These are phyloP conservation scores for Scutellaria baicalensis DNA, from an alignment of 257 asterid species.

Conservation along the genomic window DNA sequence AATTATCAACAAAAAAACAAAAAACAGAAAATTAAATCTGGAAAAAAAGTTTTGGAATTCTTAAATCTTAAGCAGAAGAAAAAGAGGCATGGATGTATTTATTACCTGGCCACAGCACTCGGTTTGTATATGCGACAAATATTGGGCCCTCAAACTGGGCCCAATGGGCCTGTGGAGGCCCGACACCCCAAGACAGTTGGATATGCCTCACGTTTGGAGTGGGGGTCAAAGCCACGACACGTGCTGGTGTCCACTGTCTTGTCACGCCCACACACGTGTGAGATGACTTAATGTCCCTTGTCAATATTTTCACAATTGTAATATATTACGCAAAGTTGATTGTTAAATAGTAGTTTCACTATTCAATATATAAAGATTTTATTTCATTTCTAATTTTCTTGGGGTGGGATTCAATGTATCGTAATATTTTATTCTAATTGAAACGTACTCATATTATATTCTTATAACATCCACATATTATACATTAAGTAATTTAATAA, in stretches of 20 bases:
- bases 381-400: neutral
- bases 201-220: conserved; percentile 19
- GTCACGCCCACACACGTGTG: conserved; percentile 27
- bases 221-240: conserved; percentile 24
- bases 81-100: neutral
- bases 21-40: neutral
- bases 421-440: neutral
- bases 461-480: neutral
- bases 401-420: neutral
- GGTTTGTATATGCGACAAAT: neutral
- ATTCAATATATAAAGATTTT: neutral
- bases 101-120: conserved; percentile 6
- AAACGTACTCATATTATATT: neutral
- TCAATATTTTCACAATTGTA: neutral
- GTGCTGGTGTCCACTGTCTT: conserved; percentile 21
- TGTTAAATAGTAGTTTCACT: neutral
- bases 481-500: too few species aligned
- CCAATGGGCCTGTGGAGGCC: conserved; percentile 20
- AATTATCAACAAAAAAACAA: neutral
- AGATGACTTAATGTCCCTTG: conserved; percentile 6
- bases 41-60: neutral
- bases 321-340: conserved; percentile 7
- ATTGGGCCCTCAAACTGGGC: neutral
- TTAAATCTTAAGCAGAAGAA: neutral
- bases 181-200: conserved; percentile 14